Conservation (phyloP, 805 yeast species). For the Pichia sporocuriosa region DNA sequence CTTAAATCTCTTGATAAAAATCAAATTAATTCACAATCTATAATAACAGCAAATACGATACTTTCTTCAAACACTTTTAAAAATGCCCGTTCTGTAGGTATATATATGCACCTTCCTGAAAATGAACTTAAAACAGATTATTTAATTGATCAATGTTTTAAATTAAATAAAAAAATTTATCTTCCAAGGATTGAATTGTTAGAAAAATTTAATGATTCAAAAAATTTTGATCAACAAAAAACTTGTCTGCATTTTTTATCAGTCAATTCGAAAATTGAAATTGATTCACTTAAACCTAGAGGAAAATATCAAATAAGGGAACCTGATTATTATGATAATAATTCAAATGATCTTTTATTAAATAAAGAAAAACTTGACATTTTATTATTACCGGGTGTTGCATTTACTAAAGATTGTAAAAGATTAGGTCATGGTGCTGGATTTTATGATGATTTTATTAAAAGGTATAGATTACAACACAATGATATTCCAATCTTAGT, state of each 20-base stretch:
- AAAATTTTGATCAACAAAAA: slow-evolving; percentile 27
- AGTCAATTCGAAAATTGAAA: slow-evolving; percentile 36
- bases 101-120: slow-evolving; percentile 71
- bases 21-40: neutral
- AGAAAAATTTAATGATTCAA: slow-evolving; percentile 24
- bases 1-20: neutral
- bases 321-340: slow-evolving; percentile 36
- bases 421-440: slow-evolving; percentile 94
- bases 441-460: slow-evolving; percentile 73
- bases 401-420: slow-evolving; percentile 43
- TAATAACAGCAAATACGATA: slow-evolving; percentile 5
- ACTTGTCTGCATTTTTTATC: slow-evolving; percentile 51
- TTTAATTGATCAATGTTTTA: slow-evolving; percentile 48
- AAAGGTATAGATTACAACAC: slow-evolving; percentile 37
- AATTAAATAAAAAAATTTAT: slow-evolving; percentile 42
- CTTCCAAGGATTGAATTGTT: slow-evolving; percentile 42
- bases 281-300: slow-evolving; percentile 46
- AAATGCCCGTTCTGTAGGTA: slow-evolving; percentile 45
- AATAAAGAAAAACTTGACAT: slow-evolving; percentile 44
- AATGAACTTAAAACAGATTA: slow-evolving; percentile 59
- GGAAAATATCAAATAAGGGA: slow-evolving; percentile 67
- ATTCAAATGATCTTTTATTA: slow-evolving; percentile 20
- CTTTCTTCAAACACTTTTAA: slow-evolving; percentile 29
- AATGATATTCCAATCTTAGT: slow-evolving; percentile 37
- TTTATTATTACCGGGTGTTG: slow-evolving; percentile 80